Evolutionary conservation across 352 stramenopile genomes (phyloP).

Genomic region (Globisporangium carolinianum): DNA sequence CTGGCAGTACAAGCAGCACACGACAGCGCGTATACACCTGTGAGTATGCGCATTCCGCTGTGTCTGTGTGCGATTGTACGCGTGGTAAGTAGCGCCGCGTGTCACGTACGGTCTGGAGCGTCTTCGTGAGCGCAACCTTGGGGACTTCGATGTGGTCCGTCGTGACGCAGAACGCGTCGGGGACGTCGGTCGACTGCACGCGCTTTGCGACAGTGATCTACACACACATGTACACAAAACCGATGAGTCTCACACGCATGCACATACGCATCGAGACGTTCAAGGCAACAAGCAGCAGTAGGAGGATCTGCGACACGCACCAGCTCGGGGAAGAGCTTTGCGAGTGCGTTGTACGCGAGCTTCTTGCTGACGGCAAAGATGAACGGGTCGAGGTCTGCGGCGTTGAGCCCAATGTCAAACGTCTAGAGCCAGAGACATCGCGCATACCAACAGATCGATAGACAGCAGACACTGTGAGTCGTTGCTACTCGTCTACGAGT

Average conservation of each 20-base stretch:
- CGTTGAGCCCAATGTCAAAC: slow-evolving; percentile 61
- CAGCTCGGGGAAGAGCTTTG: slow-evolving; percentile 65
- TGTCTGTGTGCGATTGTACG: no score
- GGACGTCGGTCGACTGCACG: slow-evolving; percentile 41
- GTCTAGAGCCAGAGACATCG: slow-evolving; percentile 22
- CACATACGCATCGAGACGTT: not conserved
- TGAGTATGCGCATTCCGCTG: no score
- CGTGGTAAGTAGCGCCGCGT: not conserved
- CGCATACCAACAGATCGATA: no score
- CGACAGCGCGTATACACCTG: no score
- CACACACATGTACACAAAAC: not conserved
- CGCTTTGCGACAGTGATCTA: slow-evolving; percentile 68
- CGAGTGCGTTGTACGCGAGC: slow-evolving; percentile 54
- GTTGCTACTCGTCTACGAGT: not conserved
- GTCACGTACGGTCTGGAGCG: slow-evolving; percentile 29
- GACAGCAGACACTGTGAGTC: not conserved
- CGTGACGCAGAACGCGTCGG: slow-evolving; percentile 54
- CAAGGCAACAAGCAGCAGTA: not conserved
- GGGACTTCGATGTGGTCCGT: slow-evolving; percentile 60
- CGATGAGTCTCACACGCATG: not conserved
- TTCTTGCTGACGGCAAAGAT: slow-evolving; percentile 74
- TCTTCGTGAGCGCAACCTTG: slow-evolving; percentile 46
- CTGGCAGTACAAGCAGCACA: not conserved
- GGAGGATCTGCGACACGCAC: slow-evolving; percentile 17
- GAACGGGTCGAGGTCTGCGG: slow-evolving; percentile 52